Percentiles rank a stretch among this genome's conserved stretches.
phyloP scores from a whole-genome alignment of 2,329 filamentous ascomycete genomes.

The Sporothrix protearum region DNA sequence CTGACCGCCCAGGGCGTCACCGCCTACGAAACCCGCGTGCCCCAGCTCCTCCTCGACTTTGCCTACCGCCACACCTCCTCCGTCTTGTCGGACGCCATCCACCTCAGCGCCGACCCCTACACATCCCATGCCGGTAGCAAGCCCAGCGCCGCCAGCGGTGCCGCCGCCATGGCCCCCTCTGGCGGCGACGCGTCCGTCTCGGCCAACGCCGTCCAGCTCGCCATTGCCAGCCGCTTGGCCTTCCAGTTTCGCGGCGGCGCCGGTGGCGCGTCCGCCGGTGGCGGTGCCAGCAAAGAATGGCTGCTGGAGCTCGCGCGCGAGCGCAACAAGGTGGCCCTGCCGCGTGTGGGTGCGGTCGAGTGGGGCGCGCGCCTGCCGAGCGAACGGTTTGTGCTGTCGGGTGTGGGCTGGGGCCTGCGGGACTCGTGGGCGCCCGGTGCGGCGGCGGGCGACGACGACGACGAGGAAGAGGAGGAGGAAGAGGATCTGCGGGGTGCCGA shows the following conservation, averaged over 20 bases:
- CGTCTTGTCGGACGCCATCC: constrained; percentile 67
- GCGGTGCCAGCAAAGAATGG: constrained; percentile 67
- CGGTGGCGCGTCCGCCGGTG: constrained; percentile 42
- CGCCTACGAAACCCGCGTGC: constrained; percentile 76
- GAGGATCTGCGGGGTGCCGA: constrained; percentile 44
- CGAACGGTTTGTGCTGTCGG: constrained; percentile 65
- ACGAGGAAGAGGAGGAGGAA: constrained; percentile 43
- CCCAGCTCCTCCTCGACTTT: constrained; percentile 78
- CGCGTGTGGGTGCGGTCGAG: constrained; percentile 59
- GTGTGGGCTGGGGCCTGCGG: constrained; percentile 61
- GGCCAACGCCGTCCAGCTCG: constrained; percentile 66
- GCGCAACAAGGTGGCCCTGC: constrained; percentile 64
- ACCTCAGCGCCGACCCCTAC: constrained; percentile 67
- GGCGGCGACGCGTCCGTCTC: constrained; percentile 56
- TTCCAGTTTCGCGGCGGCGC: constrained; percentile 63
- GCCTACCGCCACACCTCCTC: constrained; percentile 76
- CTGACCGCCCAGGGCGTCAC: constrained; percentile 75
- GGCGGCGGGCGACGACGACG: constrained; percentile 44
- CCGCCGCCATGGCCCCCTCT: constrained; percentile 45
- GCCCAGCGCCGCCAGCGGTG: constrained; percentile 49
- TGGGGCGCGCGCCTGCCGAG: constrained; percentile 65
- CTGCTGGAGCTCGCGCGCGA: constrained; percentile 70
- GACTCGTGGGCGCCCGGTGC: constrained; percentile 52
- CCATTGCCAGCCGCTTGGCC: constrained; percentile 64
- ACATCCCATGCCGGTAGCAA: constrained; percentile 53